Percentiles rank a stretch among this genome's conserved stretches.
phyloP scores from a whole-genome alignment of 2,329 filamentous ascomycete genomes.

The Dactylellina drechsleri region DNA sequence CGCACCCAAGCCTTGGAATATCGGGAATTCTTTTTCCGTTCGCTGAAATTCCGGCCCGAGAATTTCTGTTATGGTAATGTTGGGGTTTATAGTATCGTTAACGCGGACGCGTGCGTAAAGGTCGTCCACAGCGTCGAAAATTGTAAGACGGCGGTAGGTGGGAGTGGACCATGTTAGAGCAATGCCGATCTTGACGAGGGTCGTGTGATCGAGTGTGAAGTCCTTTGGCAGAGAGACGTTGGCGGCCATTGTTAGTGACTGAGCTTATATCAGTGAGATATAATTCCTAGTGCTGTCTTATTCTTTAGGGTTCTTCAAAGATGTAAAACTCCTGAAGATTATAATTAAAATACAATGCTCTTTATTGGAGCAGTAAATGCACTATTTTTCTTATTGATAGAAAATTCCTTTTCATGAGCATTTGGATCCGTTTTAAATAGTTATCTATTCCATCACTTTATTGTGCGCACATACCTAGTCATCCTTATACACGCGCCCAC shows the following conservation, averaged over 20 bases:
- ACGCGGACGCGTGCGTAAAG: slow-evolving; percentile 22
- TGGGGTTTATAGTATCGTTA: slow-evolving; percentile 7
- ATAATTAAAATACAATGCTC: neutral
- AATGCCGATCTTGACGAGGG: slow-evolving; percentile 32
- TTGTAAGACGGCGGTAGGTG: slow-evolving; percentile 22
- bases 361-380: neutral
- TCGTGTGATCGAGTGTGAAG: slow-evolving; percentile 24
- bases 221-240: slow-evolving; percentile 36
- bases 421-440: no score
- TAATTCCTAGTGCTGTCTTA: neutral
- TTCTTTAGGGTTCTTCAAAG: no score
- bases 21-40: slow-evolving; percentile 25
- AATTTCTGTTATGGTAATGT: slow-evolving; percentile 21
- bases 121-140: slow-evolving; percentile 6
- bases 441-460: no score
- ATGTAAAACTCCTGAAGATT: no score
- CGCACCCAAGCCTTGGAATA: slow-evolving; percentile 25
- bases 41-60: slow-evolving; percentile 37
- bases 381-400: no score
- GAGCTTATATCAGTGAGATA: neutral
- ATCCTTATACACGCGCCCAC: no score
- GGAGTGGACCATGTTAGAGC: slow-evolving; percentile 33
- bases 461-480: no score
- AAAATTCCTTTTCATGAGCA: no score
- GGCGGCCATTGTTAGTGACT: slow-evolving; percentile 16